Evolutionary conservation across 352 stramenopile species (phyloP).

Genomic region (Globisporangium cystogenes): DNA sequence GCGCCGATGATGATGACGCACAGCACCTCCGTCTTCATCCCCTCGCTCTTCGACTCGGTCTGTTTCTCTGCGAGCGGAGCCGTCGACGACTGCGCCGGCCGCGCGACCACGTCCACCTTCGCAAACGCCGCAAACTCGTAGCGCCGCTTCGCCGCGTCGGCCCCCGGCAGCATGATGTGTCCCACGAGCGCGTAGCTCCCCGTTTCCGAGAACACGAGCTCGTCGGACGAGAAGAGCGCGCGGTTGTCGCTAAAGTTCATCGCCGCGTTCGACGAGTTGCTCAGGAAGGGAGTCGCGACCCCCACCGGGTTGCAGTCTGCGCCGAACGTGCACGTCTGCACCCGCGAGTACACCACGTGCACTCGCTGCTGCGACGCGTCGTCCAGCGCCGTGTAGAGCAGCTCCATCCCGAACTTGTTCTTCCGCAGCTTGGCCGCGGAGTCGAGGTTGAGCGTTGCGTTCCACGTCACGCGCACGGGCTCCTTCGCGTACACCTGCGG

Average conservation of each 20-base stretch:
- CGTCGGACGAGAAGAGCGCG: slow-evolving; percentile 45
- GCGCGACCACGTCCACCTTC: slow-evolving; percentile 31
- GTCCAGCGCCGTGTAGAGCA: slow-evolving; percentile 40
- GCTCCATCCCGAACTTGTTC: slow-evolving; percentile 42
- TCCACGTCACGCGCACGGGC: slow-evolving; percentile 59
- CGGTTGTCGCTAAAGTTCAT: slow-evolving; percentile 48
- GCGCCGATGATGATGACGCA: slow-evolving; percentile 65
- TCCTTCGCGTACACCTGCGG: slow-evolving; percentile 49
- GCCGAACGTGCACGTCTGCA: slow-evolving; percentile 40
- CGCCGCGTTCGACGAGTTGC: slow-evolving; percentile 44
- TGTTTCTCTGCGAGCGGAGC: slow-evolving; percentile 15
- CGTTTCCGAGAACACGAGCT: slow-evolving; percentile 40
- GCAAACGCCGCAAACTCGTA: slow-evolving; percentile 68
- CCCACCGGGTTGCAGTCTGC: slow-evolving; percentile 54
- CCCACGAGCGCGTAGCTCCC: slow-evolving; percentile 53
- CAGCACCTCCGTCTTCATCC: slow-evolving; percentile 56
- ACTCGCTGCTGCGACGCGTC: slow-evolving; percentile 44
- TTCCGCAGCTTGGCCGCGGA: slow-evolving; percentile 21
- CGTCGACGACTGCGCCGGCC: slow-evolving; percentile 20
- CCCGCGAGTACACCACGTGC: slow-evolving; percentile 46
- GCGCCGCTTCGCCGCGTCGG: slow-evolving; percentile 26
- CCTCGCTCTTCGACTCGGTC: slow-evolving; percentile 4
- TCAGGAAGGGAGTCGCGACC: slow-evolving; percentile 26
- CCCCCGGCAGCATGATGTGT: slow-evolving; percentile 56
- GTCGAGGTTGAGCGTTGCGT: slow-evolving; percentile 39